These are phyloP conservation scores for Xylariaceae sp. DNA, from an alignment of 2,329 filamentous ascomycete genomes.

Conservation along the genomic window DNA sequence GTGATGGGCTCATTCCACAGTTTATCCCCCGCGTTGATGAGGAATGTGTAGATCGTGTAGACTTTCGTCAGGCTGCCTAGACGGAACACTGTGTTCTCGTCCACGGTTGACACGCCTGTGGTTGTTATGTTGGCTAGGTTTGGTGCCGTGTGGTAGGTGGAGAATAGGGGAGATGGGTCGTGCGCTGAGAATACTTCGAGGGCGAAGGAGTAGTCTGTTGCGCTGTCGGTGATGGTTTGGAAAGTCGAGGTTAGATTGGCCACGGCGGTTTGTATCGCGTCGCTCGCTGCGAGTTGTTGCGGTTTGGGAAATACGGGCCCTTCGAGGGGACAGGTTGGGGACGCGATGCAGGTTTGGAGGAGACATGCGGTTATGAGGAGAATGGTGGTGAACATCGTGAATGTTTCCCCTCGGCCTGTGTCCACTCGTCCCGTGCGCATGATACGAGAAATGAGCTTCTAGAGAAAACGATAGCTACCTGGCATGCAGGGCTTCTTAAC, in stretches of 20 bases:
- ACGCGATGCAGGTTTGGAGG: constrained; percentile 9
- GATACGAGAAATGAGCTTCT: too few relatives aligned
- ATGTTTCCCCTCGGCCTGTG: too few relatives aligned
- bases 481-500: too few relatives aligned
- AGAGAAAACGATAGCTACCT: too few relatives aligned
- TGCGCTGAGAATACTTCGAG: constrained; percentile 36
- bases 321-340: constrained; percentile 26
- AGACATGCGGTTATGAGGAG: constrained; percentile 10
- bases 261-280: constrained; percentile 20
- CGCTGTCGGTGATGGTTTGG: constrained; percentile 17
- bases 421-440: too few relatives aligned
- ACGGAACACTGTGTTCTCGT: constrained; percentile 40
- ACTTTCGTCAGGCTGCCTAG: constrained; percentile 41
- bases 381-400: constrained; percentile 9
- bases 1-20: constrained; percentile 29
- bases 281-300: constrained; percentile 16
- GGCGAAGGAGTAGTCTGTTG: constrained; percentile 34
- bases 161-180: constrained; percentile 29
- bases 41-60: constrained; percentile 35
- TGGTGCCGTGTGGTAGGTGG: constrained; percentile 34
- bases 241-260: constrained; percentile 22
- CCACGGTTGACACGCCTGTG: constrained; percentile 32
- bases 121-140: constrained; percentile 22
- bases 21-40: constrained; percentile 29
- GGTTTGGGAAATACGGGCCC: constrained; percentile 28